phyloP scores from a whole-genome alignment of 2,329 filamentous ascomycete species.

The Colletotrichum sansevieriae region DNA sequence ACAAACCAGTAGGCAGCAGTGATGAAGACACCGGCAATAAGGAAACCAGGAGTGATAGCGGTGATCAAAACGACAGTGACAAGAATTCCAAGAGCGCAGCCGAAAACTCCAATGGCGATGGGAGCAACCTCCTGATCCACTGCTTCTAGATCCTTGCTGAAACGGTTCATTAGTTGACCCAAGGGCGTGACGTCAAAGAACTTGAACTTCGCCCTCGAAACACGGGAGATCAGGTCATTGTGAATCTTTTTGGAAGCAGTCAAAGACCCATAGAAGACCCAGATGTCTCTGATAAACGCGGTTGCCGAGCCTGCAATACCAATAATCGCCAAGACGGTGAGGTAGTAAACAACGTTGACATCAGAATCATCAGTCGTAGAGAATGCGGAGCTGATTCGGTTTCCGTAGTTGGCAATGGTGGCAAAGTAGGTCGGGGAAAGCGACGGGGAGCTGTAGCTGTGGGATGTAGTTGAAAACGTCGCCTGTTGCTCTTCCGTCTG shows the following conservation, averaged over 20 bases:
- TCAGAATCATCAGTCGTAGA: slow-evolving; percentile 58
- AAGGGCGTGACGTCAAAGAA: slow-evolving; percentile 98
- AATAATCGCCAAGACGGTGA: slow-evolving; percentile 84
- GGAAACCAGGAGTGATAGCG: slow-evolving; percentile 88
- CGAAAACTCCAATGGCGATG: slow-evolving; percentile 82
- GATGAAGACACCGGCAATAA: slow-evolving; percentile 89
- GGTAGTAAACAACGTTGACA: slow-evolving; percentile 87
- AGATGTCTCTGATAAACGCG: slow-evolving; percentile 84
- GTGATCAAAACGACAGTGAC: slow-evolving; percentile 92
- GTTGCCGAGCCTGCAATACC: slow-evolving; percentile 83
- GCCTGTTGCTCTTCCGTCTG: slow-evolving; percentile 55
- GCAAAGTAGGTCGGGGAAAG: slow-evolving; percentile 56
- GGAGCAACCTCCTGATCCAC: slow-evolving; percentile 97
- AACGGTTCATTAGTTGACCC: slow-evolving; percentile 97
- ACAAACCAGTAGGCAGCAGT: slow-evolving; percentile 84
- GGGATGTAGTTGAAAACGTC: slow-evolving; percentile 53
- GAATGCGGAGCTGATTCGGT: slow-evolving; percentile 48
- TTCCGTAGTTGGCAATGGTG: slow-evolving; percentile 55
- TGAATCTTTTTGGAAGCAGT: slow-evolving; percentile 90
- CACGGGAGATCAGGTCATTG: slow-evolving; percentile 78
- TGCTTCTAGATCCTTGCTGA: slow-evolving; percentile 96
- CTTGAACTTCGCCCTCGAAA: slow-evolving; percentile 92
- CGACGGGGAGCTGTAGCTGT: slow-evolving; percentile 51
- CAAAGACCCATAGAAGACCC: slow-evolving; percentile 93
- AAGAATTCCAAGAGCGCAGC: slow-evolving; percentile 75